Conservation (phyloP, 2,329 filamentous ascomycete genomes). For the Alternaria postmessia region DNA sequence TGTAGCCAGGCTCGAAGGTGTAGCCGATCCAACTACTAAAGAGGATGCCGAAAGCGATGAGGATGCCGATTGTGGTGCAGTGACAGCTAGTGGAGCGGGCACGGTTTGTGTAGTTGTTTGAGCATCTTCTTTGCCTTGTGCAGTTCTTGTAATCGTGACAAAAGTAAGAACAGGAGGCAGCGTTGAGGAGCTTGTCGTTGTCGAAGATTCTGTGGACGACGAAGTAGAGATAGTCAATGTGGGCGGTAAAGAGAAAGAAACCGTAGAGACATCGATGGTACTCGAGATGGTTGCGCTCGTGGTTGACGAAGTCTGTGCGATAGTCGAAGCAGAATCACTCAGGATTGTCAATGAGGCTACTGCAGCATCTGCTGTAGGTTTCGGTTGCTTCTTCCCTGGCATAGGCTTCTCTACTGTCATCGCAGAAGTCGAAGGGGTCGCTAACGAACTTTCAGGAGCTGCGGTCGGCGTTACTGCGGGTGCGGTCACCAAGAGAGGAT, state of each 20-base stretch:
- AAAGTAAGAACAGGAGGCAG: slow-evolving; percentile 8
- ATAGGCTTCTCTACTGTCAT: slow-evolving; percentile 6
- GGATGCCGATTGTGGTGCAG: not conserved
- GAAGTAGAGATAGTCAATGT: not conserved
- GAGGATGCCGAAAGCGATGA: not conserved
- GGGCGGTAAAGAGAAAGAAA: not conserved
- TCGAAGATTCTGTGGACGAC: not conserved
- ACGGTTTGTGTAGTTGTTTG: slow-evolving; percentile 1
- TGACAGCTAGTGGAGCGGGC: not conserved
- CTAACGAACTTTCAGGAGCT: not conserved
- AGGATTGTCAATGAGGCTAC: not conserved
- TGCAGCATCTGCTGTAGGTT: slow-evolving; percentile 5
- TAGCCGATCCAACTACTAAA: not conserved
- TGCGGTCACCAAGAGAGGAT: not conserved
- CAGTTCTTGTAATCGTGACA: slow-evolving; percentile 11
- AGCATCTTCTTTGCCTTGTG: slow-evolving; percentile 7
- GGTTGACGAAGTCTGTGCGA: not conserved
- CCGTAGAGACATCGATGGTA: not conserved
- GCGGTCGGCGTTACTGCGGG: not conserved
- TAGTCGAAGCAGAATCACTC: not conserved
- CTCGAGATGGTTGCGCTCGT: not conserved
- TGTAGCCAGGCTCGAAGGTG: slow-evolving; percentile 1
- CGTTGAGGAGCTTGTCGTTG: not conserved
- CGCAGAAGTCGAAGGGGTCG: not conserved
- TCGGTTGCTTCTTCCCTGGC: slow-evolving; percentile 21